phyloP scores from a whole-genome alignment of 495 filamentous ascomycete species.

The Lentithecium fluviatile region DNA sequence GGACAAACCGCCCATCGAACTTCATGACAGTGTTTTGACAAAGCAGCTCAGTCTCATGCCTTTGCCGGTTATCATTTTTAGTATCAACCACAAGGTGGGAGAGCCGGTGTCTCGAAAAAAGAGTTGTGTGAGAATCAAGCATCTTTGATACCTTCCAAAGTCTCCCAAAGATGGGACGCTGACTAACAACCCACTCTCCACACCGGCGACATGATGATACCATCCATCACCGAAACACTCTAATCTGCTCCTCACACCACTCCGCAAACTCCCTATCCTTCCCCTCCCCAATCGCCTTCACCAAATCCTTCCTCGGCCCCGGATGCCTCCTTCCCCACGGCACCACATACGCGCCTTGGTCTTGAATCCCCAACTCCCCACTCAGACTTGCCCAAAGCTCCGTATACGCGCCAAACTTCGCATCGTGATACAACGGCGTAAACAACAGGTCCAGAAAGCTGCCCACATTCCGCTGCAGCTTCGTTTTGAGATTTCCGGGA shows the following conservation, averaged over 20 bases:
- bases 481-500: slow-evolving; percentile 20
- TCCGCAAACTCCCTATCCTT: slow-evolving; percentile 4
- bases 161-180: too few relatives aligned
- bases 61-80: too few relatives aligned
- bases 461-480: not conserved
- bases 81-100: too few relatives aligned
- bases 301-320: slow-evolving; percentile 1
- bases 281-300: slow-evolving; percentile 1
- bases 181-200: too few relatives aligned
- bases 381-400: slow-evolving; percentile 49
- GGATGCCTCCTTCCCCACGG: slow-evolving; percentile 23
- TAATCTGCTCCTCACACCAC: slow-evolving; percentile 18
- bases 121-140: too few relatives aligned
- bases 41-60: too few relatives aligned
- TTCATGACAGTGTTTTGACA: too few relatives aligned
- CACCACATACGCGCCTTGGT: slow-evolving; percentile 23
- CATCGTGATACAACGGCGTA: not conserved
- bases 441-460: not conserved
- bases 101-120: too few relatives aligned
- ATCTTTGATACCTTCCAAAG: too few relatives aligned
- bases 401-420: slow-evolving; percentile 48
- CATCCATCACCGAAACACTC: not conserved
- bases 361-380: slow-evolving; percentile 43
- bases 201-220: too few relatives aligned
- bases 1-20: too few relatives aligned